Percentiles rank a stretch among this genome's conserved stretches.
These are phyloP conservation scores for Panus rudis DNA, from an alignment of 768 basidiomycete species.

Conservation along the genomic window DNA sequence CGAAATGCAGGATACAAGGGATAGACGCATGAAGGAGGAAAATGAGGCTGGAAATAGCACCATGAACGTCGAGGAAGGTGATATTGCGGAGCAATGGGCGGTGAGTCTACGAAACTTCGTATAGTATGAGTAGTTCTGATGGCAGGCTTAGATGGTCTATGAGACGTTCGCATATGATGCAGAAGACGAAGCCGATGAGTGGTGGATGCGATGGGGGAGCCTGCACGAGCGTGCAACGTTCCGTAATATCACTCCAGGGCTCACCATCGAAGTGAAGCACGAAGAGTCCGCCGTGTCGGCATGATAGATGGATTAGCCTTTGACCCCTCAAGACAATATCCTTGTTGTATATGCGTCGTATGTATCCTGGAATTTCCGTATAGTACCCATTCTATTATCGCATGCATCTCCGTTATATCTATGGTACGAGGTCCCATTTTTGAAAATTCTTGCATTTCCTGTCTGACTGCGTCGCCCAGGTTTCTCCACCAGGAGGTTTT, in stretches of 20 bases:
- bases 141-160: constrained; percentile 1
- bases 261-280: background rate
- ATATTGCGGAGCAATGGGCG: constrained; percentile 6
- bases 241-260: background rate
- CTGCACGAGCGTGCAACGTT: constrained; percentile 18
- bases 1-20: constrained; percentile 6
- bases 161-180: constrained; percentile 21
- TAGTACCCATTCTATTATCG: no score
- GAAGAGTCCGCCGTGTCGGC: no score
- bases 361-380: no score
- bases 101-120: background rate
- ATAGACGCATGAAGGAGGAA: constrained; percentile 6
- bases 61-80: constrained; percentile 6
- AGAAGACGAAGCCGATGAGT: constrained; percentile 23
- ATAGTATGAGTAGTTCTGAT: background rate
- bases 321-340: no score
- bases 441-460: no score
- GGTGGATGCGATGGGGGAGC: constrained; percentile 25
- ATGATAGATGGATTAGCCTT: no score
- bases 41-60: constrained; percentile 7
- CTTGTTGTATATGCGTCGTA: no score
- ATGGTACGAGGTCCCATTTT: no score
- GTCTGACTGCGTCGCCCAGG: no score
- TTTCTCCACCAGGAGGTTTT: no score
- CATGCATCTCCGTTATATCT: no score